These are phyloP conservation scores for Danielia reshetovae DNA, from an alignment of 805 yeast genomes.

Conservation along the genomic window DNA sequence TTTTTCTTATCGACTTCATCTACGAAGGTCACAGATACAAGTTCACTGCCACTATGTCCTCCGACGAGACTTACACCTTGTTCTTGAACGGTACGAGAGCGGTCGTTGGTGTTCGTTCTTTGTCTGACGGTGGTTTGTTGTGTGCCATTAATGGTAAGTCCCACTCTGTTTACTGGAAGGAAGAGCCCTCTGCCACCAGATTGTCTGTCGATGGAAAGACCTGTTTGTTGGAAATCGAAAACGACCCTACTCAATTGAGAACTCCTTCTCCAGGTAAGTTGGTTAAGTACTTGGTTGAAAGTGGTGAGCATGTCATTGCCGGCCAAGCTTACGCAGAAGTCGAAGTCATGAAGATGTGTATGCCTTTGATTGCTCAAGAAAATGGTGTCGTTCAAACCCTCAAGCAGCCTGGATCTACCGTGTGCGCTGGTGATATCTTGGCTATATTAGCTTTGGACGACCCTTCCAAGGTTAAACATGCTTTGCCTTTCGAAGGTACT, in stretches of 20 bases:
- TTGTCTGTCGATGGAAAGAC: constrained; percentile 94
- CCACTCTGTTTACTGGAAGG: constrained; percentile 96
- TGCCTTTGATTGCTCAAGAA: constrained; percentile 94
- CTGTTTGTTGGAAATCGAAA: constrained; percentile 88
- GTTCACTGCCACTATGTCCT: constrained; percentile 93
- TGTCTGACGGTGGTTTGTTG: constrained; percentile 92
- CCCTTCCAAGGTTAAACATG: constrained; percentile 96
- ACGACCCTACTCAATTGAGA: constrained; percentile 97
- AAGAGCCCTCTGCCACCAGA: constrained; percentile 93
- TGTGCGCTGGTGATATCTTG: constrained; percentile 93
- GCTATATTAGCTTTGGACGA: constrained; percentile 94
- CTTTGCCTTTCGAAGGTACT: constrained; percentile 91
- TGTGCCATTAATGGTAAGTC: constrained; percentile 87
- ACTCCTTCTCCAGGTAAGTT: constrained; percentile 99
- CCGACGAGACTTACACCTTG: constrained; percentile 77
- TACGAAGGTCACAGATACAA: constrained; percentile 91
- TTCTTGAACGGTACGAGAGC: constrained; percentile 91
- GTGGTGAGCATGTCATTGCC: constrained; percentile 86
- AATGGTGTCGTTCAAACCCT: constrained; percentile 88
- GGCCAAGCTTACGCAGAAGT: constrained; percentile 98
- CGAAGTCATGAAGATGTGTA: constrained; percentile 99
- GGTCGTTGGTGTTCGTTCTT: constrained; percentile 80
- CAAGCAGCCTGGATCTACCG: constrained; percentile 98
- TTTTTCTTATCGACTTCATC: constrained; percentile 91
- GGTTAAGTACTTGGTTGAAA: constrained; percentile 88